A percentile compares a stretch with the other conserved stretches of the same genome.
phyloP scores from a whole-genome alignment of 2,329 filamentous ascomycete genomes.

The Botrytis paeoniae region DNA sequence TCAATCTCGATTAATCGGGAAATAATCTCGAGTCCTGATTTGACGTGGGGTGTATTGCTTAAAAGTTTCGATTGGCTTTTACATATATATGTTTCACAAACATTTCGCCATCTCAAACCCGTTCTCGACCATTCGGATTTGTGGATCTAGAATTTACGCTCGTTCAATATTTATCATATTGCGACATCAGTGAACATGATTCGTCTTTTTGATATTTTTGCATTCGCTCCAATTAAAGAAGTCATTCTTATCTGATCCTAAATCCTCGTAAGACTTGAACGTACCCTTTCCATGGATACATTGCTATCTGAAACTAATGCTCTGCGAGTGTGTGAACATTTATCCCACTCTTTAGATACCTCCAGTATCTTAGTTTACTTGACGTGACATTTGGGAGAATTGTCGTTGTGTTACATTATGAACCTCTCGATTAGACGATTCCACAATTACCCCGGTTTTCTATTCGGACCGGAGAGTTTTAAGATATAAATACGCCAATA shows the following conservation, averaged over 20 bases:
- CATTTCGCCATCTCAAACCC: neutral
- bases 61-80: neutral
- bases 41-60: neutral
- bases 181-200: neutral
- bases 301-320: neutral
- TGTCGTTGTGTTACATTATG: neutral
- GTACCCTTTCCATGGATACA: neutral
- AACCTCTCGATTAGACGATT: conserved; percentile 9
- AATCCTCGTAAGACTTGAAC: neutral
- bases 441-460: neutral
- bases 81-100: neutral
- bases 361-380: neutral
- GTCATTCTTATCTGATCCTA: neutral
- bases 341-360: neutral
- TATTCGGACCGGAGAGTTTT: neutral
- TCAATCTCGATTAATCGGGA: neutral
- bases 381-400: conserved; percentile 12
- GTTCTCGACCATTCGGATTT: neutral
- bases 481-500: neutral
- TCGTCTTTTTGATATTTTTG: neutral
- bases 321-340: neutral
- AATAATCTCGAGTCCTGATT: neutral
- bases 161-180: neutral
- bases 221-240: neutral
- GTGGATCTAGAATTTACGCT: neutral